Evolutionary conservation across 2,329 filamentous ascomycete genomes (phyloP), one percentile per base, ranked within the genome.

Genomic region (Diaporthe australafricana): DNA sequence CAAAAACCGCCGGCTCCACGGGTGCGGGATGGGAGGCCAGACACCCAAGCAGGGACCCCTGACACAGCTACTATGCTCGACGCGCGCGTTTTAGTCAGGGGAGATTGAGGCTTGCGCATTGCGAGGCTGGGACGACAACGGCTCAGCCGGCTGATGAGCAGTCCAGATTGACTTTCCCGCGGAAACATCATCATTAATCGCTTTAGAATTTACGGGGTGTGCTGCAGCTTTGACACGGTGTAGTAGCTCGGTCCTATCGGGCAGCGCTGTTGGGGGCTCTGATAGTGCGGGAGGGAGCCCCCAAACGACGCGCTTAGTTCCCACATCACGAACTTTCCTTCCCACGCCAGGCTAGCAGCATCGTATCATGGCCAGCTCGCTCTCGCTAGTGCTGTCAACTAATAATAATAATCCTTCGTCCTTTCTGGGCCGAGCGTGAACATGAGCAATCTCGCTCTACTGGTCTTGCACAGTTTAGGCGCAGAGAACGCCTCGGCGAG

Each of bases 341-440:
- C 20, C 60, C 60, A 16, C 30, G 14, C 60, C 60, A 48, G 20
- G 60, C 60, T 38, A 50, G 45, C 60, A 12, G 12, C 30, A 65
- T 65, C 60, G 60, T 50, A 50, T 65, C 42, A 45, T 38, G 27
- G 30, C 60, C 27, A 38, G 42, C 60, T 50, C 60, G 42, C 45
- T 38, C 45, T 65, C 60, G 60, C 60, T 65, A 65, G 60, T 45
- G 60, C 60, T 50, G 60, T 65, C 42, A 63, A 63, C 57, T 35
- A 48, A 48, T 63, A 32, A 65, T 25, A 22, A 38, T 4, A 17
- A 65, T 65, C 60, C 45, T 48, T 65, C 45, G 7, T 25, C 7
- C 57, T 63, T 27, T 20, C n/a, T 11, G 42, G 42, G 30, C 45
- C n/a, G 45, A 6, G 17, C 45, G 12, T n/a, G 56, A 20, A 6